Base-by-base conservation (phyloP, 306 rosid genomes). In the Quercus gilva region DNA sequence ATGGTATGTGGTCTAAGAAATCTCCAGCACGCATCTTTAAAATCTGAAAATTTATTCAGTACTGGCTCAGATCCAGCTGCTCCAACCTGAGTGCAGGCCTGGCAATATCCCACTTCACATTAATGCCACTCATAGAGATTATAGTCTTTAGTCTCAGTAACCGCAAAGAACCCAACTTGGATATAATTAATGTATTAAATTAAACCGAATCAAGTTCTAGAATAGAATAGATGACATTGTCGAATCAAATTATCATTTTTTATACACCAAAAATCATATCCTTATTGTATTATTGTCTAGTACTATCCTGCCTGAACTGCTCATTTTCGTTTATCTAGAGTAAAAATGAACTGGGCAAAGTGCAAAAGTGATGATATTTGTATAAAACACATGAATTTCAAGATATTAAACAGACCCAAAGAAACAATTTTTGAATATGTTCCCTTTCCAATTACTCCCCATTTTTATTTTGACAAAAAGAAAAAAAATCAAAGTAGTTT, bases 21-120 rank as follows among this genome's bases (percentile, higher is more conserved):
- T 87, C 99, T 91, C 99, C 99, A 94, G 79, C 90, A 94, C 45
- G 99, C 94, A 88, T 92, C 99, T 86, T 84, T 92, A 77, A 94
- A 89, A 71, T 84, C 90, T 35, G 89, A 85, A 78, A 91, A 43
- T 79, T 72, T 94, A 77, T 85, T 78, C 21, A 83, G 77, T 41
- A 91, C 74, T n/a, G 97, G 90, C 82, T 90, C 86, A 14, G 98
- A 82, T 60, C 87, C 97, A 71, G 95, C 89, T 74, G 95, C 95
- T 83, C 92, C 98, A 82, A 82, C 90, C 84, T 87, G 87, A 75
- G 92, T 88, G 87, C 97, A 76, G 59, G 97, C 97, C 99, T 94
- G 92, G 77, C 55, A 87, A 69, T 78, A 89, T 80, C 79, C 80
- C 55, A 80, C 77, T 78, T 71, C 79, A 82, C 71, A 74, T 81